A percentile compares a stretch with the other conserved stretches of the same genome.
phyloP scores from a whole-genome alignment of 768 basidiomycete genomes.

The Sporobolomyces phaffii region DNA sequence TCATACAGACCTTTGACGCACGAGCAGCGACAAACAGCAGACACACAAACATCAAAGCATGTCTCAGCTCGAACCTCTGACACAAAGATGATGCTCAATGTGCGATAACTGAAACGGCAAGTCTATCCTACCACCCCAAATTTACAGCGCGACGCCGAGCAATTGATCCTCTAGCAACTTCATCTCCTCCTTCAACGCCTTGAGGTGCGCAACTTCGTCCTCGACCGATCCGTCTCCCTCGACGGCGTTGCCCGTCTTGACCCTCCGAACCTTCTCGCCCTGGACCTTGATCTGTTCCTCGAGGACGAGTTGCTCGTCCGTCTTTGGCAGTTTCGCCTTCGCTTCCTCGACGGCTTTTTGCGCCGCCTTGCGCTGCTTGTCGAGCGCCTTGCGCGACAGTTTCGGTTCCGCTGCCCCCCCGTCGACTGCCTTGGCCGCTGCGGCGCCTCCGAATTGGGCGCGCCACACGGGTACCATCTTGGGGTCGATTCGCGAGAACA shows the following conservation, averaged over 20 bases:
- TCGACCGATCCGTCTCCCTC: conserved; percentile 43
- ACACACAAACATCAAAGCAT: too few species aligned
- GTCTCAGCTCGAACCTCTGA: too few species aligned
- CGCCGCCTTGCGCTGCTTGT: conserved; percentile 37
- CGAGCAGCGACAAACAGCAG: too few species aligned
- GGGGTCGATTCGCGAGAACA: conserved; percentile 92
- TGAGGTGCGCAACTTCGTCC: conserved; percentile 34
- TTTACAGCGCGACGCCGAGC: neutral
- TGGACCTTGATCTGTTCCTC: conserved; percentile 72
- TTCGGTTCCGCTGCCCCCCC: conserved; percentile 6
- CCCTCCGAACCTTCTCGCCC: conserved; percentile 62
- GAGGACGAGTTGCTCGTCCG: conserved; percentile 63
- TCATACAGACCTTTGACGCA: too few species aligned
- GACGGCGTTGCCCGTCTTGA: conserved; percentile 55
- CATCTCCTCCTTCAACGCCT: conserved; percentile 41
- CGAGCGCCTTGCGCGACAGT: conserved; percentile 26
- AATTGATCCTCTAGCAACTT: conserved; percentile 19
- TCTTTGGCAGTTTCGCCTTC: conserved; percentile 49
- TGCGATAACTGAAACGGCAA: too few species aligned
- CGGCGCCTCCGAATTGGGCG: conserved; percentile 65
- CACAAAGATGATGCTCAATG: too few species aligned
- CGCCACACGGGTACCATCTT: conserved; percentile 78
- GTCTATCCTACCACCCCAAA: neutral
- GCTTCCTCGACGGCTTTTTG: conserved; percentile 36
- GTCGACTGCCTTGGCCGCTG: conserved; percentile 42